These are phyloP conservation scores for Proliferodiscus dingleyae DNA, from an alignment of 2,329 filamentous ascomycete genomes.

Conservation along the genomic window DNA sequence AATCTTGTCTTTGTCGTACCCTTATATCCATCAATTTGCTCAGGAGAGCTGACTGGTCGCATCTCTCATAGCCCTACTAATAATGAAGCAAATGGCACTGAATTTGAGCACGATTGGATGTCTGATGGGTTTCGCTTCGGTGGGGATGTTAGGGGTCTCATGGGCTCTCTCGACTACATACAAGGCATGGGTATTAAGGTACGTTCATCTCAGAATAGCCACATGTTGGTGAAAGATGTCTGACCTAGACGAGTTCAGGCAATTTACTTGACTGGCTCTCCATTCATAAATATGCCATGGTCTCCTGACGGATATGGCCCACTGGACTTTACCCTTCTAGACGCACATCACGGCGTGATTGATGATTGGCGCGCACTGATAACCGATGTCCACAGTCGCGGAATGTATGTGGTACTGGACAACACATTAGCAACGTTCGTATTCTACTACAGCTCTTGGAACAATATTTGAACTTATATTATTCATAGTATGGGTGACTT, in stretches of 20 bases:
- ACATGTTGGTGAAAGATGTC: not conserved
- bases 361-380: constrained; percentile 53
- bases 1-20: too few relatives aligned
- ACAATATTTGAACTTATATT: too few relatives aligned
- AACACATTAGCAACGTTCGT: constrained; percentile 56
- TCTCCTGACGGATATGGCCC: constrained; percentile 55
- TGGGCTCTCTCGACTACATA: constrained; percentile 59
- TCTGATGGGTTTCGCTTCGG: constrained; percentile 57
- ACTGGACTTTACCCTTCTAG: constrained; percentile 57
- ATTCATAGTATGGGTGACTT: constrained; percentile 59
- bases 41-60: too few relatives aligned
- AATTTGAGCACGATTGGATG: constrained; percentile 54
- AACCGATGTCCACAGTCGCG: constrained; percentile 53
- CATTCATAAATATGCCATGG: constrained; percentile 62
- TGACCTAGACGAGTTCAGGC: constrained; percentile 28
- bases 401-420: constrained; percentile 63
- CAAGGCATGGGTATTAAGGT: constrained; percentile 59
- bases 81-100: constrained; percentile 55
- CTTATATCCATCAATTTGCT: too few relatives aligned
- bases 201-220: not conserved
- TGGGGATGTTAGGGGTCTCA: constrained; percentile 52
- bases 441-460: too few relatives aligned
- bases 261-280: constrained; percentile 57
- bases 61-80: constrained; percentile 42
- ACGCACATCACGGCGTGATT: constrained; percentile 57